Evolutionary conservation across 495 filamentous ascomycete species (phyloP).

Genomic region (Glutinoglossum americanum): DNA sequence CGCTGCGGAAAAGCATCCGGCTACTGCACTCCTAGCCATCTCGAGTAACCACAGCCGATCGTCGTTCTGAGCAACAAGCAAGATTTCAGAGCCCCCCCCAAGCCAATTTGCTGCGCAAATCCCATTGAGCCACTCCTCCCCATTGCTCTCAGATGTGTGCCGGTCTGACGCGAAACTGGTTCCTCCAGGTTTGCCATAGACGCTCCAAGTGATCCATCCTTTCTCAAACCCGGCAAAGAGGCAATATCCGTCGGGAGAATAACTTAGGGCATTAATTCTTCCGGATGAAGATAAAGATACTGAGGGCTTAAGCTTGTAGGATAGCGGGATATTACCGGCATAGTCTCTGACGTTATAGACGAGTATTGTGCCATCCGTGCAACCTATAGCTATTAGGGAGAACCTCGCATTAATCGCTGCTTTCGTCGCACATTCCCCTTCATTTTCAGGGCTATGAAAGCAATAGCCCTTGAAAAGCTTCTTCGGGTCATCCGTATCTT

Average conservation of each 20-base stretch:
- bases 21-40: constrained; percentile 76
- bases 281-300: constrained; percentile 44
- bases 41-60: constrained; percentile 73
- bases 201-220: constrained; percentile 93
- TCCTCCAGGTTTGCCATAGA: constrained; percentile 74
- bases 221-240: constrained; percentile 83
- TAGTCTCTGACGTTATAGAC: constrained; percentile 89
- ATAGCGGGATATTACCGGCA: constrained; percentile 77
- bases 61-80: constrained; percentile 44
- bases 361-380: constrained; percentile 52
- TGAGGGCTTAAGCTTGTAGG: constrained; percentile 49
- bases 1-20: constrained; percentile 71
- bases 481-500: constrained; percentile 22
- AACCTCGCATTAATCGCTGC: constrained; percentile 85
- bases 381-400: constrained; percentile 77
- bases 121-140: constrained; percentile 62
- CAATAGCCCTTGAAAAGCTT: constrained; percentile 77
- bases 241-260: constrained; percentile 93
- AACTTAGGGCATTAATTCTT: constrained; percentile 47
- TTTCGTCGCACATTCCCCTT: constrained; percentile 39
- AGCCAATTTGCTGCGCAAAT: constrained; percentile 63
- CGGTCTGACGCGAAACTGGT: constrained; percentile 57
- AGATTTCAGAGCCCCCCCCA: constrained; percentile 64
- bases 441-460: constrained; percentile 52
- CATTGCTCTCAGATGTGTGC: constrained; percentile 37